Evolutionary conservation across 768 basidiomycete species (phyloP), one percentile per base, ranked within the genome.

Genomic region (Leccinum disarticulatum): DNA sequence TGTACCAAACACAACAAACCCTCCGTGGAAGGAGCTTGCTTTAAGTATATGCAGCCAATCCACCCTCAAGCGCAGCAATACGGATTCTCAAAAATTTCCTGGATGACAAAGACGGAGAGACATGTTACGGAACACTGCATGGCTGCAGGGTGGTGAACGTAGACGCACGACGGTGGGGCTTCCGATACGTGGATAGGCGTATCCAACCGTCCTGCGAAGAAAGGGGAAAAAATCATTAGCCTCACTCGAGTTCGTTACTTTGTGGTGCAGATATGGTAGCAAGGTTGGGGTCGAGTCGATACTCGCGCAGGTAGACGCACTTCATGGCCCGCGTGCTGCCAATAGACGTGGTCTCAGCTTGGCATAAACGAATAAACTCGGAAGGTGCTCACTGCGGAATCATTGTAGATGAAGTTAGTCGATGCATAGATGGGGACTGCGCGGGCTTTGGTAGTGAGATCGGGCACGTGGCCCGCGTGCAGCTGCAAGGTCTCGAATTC

Each of bases 21-120:
- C 22, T 22, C 22, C 22, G 22, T 22, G 22, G 22, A 22, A 22
- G 22, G 22, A 22, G 22, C 22, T 22, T 22, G 22, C 22, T 22
- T 22, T 22, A 22, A 22, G 22, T 22, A 22, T 22, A 22, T 3
- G 87, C 87, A 0, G 85, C 85, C 0, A 70, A 76, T 0, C 87
- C 87, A 3, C 85, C 84, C 62, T 88, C 87, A 13, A 89, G 77
- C 0, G 83, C 83, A 0, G 87, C 81, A 2, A 88, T 81, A 4
- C 87, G 79, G 22, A 63, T 81, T 81, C 71, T 88, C 87, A 54
- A 88, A 86, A 3, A 87, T 79, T 43, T 87, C 84, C 83, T 83
- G 4, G 46, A 11, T 22, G 22, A 22, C 22, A 22, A 22, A 22
- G 22, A 22, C 7, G 15, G 17, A 17, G 0, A 19, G 35, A 19